phyloP scores from a whole-genome alignment of 2,329 filamentous ascomycete species.

The Arthrobotrys conoides region DNA sequence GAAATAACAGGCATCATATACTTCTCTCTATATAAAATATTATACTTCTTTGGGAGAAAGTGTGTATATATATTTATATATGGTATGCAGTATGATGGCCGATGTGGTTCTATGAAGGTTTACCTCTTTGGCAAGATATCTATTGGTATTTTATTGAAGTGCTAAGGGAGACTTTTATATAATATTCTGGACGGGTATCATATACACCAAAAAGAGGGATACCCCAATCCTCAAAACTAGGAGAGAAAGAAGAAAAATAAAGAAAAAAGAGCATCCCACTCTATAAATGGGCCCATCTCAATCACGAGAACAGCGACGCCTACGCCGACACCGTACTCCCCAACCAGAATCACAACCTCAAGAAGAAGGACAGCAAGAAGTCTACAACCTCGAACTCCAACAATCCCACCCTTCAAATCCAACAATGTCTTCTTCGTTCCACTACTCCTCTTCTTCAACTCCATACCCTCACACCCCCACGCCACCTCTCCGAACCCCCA shows the following conservation, averaged over 20 bases:
- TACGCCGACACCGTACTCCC: slow-evolving; percentile 17
- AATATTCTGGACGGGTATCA: too few species aligned
- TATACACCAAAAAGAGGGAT: too few species aligned
- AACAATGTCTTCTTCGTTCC: slow-evolving; percentile 23
- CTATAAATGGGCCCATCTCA: slow-evolving; percentile 51
- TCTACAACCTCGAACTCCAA: neutral
- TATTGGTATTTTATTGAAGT: too few species aligned
- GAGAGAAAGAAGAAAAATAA: neutral
- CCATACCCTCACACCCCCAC: slow-evolving; percentile 21
- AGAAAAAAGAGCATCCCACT: neutral
- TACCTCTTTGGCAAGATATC: too few species aligned
- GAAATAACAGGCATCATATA: neutral
- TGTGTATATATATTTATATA: too few species aligned
- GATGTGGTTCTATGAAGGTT: too few species aligned
- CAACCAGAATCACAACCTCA: slow-evolving; percentile 18
- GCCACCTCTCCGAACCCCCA: slow-evolving; percentile 27
- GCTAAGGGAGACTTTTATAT: too few species aligned
- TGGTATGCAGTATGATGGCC: too few species aligned
- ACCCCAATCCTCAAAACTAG: too few species aligned
- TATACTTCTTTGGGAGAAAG: neutral
- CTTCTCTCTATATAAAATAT: too few species aligned
- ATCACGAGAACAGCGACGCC: slow-evolving; percentile 53
- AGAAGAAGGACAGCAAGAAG: slow-evolving; percentile 16
- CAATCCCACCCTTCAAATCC: neutral
- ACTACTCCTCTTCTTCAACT: slow-evolving; percentile 36